These are phyloP conservation scores for Hypoxylon intermedium DNA, from an alignment of 495 filamentous ascomycete genomes.

Conservation along the genomic window DNA sequence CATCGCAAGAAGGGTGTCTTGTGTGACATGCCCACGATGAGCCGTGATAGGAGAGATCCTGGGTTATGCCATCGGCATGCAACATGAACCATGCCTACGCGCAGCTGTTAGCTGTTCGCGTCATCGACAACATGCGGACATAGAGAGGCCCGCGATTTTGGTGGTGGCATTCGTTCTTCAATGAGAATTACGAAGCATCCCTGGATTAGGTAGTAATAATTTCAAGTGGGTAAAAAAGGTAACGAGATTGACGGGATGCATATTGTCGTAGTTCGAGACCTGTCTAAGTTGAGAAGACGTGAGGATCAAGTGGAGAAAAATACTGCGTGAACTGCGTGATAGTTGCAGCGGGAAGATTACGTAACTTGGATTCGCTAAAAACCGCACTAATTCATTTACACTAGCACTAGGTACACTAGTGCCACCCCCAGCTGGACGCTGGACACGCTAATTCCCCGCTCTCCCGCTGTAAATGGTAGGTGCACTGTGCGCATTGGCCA, in stretches of 20 bases:
- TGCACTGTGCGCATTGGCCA: constrained; percentile 12
- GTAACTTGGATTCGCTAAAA: background rate
- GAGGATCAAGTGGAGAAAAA: no score
- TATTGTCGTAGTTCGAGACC: no score
- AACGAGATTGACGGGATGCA: no score
- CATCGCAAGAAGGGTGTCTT: background rate
- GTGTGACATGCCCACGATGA: background rate
- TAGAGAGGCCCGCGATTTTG: no score
- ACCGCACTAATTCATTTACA: background rate
- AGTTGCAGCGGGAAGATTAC: background rate
- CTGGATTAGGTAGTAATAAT: no score
- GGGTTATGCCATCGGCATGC: constrained; percentile 8
- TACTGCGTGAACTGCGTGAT: constrained; percentile 4
- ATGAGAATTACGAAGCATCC: no score
- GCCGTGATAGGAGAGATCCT: background rate
- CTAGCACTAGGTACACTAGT: no score
- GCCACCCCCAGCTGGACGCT: background rate
- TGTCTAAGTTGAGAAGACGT: constrained; percentile 4
- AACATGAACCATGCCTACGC: constrained; percentile 9
- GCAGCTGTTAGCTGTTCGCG: background rate
- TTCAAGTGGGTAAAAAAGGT: no score
- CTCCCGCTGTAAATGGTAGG: background rate
- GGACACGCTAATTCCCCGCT: background rate
- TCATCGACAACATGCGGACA: background rate
- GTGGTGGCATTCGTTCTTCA: no score